Conservation (phyloP, 2,329 filamentous ascomycete species). For the Exophiala sideris region DNA sequence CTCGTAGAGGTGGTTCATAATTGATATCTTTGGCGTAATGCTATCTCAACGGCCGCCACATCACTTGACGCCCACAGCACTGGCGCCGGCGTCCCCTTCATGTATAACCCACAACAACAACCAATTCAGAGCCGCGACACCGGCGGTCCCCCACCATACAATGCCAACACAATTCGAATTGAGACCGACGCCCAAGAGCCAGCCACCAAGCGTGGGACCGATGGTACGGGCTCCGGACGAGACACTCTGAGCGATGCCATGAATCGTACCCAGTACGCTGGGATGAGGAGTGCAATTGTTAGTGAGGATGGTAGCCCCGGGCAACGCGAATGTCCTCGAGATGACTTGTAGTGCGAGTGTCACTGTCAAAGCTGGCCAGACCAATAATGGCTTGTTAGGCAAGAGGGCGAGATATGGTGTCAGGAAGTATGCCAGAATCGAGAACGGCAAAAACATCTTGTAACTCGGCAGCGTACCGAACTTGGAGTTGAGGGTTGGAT, state of each 20-base stretch:
- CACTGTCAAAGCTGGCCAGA: constrained; percentile 64
- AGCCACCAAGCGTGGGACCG: constrained; percentile 54
- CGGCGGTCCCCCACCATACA: constrained; percentile 57
- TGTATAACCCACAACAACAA: constrained; percentile 58
- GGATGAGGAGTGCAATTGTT: constrained; percentile 60
- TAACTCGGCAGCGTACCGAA: constrained; percentile 68
- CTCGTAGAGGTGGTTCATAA: too few relatives aligned
- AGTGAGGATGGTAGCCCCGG: constrained; percentile 57
- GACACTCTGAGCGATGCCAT: constrained; percentile 57
- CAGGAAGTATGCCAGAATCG: constrained; percentile 66
- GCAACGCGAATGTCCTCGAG: constrained; percentile 66
- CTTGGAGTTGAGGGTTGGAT: constrained; percentile 63
- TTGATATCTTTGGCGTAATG: too few relatives aligned
- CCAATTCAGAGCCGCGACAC: constrained; percentile 56
- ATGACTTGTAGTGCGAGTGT: constrained; percentile 68
- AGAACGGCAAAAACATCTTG: constrained; percentile 65
- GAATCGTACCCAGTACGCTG: constrained; percentile 55
- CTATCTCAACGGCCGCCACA: too few relatives aligned
- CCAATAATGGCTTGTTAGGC: constrained; percentile 50
- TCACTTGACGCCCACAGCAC: too few relatives aligned
- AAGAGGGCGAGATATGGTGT: constrained; percentile 70
- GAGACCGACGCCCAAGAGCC: constrained; percentile 53
- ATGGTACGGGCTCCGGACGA: constrained; percentile 54
- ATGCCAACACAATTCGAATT: constrained; percentile 53
- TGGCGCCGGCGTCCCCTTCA: constrained; percentile 47